A percentile compares a stretch with the other conserved stretches of the same genome.
These are phyloP conservation scores for Kuraishia ogatae DNA, from an alignment of 805 yeast genomes.

Conservation along the genomic window DNA sequence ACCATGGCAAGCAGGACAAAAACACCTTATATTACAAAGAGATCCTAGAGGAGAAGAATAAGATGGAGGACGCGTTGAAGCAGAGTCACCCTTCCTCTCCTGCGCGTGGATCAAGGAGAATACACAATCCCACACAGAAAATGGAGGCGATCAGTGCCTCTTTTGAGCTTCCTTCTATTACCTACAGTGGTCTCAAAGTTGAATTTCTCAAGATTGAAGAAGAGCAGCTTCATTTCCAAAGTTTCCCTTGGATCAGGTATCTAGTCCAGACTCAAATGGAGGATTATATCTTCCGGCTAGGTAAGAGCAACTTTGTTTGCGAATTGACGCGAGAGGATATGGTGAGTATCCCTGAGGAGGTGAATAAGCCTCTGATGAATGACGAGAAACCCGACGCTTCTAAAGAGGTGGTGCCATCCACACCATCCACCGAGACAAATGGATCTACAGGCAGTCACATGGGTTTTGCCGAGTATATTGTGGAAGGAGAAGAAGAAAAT, in stretches of 20 bases:
- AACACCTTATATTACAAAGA: conserved; percentile 24
- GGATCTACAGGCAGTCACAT: background rate
- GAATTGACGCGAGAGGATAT: conserved; percentile 4
- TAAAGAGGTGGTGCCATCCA: conserved; percentile 3
- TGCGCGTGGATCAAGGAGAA: no score
- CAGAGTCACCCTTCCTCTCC: background rate
- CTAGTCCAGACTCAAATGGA: conserved; percentile 32
- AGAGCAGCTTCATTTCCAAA: conserved; percentile 37
- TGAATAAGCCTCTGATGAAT: background rate
- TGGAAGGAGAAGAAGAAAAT: conserved; percentile 4
- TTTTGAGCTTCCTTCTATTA: conserved; percentile 56
- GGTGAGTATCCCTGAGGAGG: background rate
- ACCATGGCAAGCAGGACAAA: conserved; percentile 21
- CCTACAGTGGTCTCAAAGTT: conserved; percentile 59
- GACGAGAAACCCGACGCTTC: background rate
- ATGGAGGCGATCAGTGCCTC: conserved; percentile 29
- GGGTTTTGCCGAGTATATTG: conserved; percentile 20
- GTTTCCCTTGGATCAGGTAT: conserved; percentile 77
- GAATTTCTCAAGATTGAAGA: conserved; percentile 63
- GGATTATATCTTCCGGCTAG: conserved; percentile 15
- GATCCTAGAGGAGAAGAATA: conserved; percentile 16
- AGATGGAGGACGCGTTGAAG: conserved; percentile 23
- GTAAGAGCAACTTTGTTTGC: conserved; percentile 7
- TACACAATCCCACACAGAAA: background rate
- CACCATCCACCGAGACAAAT: background rate